Evolutionary conservation across 495 filamentous ascomycete genomes (phyloP).

Genomic region (Penicillium pulvis): DNA sequence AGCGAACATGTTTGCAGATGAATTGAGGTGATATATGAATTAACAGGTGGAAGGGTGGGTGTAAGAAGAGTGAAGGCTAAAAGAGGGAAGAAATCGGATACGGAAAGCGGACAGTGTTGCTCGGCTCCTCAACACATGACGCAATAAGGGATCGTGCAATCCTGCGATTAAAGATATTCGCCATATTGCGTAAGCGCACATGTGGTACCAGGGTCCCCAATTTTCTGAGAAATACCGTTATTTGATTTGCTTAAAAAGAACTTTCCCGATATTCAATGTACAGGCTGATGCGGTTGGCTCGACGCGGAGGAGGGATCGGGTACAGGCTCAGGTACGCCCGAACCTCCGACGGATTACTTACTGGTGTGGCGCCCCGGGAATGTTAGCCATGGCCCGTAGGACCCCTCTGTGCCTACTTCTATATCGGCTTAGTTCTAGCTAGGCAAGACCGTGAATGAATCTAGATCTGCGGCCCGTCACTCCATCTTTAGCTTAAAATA

Average conservation of each 20-base stretch:
- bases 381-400: neutral
- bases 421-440: neutral
- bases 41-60: constrained; percentile 15
- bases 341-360: neutral
- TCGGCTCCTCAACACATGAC: constrained; percentile 28
- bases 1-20: constrained; percentile 46
- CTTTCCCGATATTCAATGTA: neutral
- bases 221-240: constrained; percentile 1
- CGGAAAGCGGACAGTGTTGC: constrained; percentile 27
- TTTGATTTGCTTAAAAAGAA: neutral
- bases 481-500: neutral
- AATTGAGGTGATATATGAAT: constrained; percentile 13
- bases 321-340: neutral
- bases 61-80: constrained; percentile 10
- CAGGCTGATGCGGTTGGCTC: neutral
- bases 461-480: neutral
- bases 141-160: constrained; percentile 20
- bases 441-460: neutral
- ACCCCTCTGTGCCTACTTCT: neutral
- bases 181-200: constrained; percentile 13
- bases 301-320: neutral
- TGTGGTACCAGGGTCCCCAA: constrained; percentile 5
- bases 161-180: neutral
- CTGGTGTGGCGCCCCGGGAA: constrained; percentile 1
- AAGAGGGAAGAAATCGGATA: constrained; percentile 32